Evolutionary conservation across 257 asterid species (phyloP).

Genomic region (Echites panduratus): DNA sequence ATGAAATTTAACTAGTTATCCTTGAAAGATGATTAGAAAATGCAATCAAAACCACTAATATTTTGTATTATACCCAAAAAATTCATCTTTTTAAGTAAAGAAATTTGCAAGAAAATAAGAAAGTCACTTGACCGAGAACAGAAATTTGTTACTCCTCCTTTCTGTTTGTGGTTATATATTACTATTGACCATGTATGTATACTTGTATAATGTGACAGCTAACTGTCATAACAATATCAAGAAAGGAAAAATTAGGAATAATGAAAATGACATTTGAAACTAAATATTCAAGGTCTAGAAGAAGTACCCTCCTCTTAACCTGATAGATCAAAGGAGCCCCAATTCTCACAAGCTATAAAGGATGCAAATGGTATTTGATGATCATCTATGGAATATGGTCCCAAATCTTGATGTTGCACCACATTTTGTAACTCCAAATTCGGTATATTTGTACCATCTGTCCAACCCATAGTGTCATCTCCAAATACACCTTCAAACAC

Average conservation of each 20-base stretch:
- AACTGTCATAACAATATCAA: not conserved
- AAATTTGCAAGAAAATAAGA: too few relatives aligned
- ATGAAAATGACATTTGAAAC: not conserved
- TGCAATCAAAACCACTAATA: too few relatives aligned
- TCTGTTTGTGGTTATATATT: too few relatives aligned
- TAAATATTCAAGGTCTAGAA: conserved; percentile 31
- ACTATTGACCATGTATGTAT: too few relatives aligned
- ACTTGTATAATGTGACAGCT: too few relatives aligned
- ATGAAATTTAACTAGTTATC: too few relatives aligned
- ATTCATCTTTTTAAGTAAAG: too few relatives aligned
- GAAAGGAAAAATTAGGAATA: too few relatives aligned
- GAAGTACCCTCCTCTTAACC: conserved; percentile 40
- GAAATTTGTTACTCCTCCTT: too few relatives aligned
- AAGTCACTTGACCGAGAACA: too few relatives aligned
- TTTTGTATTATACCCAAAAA: too few relatives aligned
- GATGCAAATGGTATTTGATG: conserved; percentile 31
- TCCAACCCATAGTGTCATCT: conserved; percentile 33
- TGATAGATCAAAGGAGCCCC: conserved; percentile 60
- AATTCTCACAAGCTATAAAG: conserved; percentile 33
- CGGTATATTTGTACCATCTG: conserved; percentile 31
- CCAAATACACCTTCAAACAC: conserved; percentile 41
- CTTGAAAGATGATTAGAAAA: too few relatives aligned
- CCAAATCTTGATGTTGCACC: conserved; percentile 55
- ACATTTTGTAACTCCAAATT: conserved; percentile 29
- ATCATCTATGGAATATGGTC: conserved; percentile 39